Percentiles rank a stretch among this genome's conserved stretches.
phyloP scores from a whole-genome alignment of 148 eudicot genomes.

The Arctostaphylos glauca region DNA sequence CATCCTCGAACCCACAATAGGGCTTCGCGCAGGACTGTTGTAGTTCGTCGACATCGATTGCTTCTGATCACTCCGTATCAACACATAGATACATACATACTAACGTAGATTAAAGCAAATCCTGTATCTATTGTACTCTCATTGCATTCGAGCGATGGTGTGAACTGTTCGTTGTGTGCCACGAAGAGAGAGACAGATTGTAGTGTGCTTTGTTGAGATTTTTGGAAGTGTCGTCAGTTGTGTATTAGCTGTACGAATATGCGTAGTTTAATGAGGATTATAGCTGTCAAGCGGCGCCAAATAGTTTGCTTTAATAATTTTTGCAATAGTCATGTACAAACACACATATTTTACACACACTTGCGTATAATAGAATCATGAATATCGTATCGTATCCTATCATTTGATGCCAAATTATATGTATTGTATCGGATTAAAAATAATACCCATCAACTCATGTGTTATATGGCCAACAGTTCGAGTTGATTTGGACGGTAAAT shows the following conservation, averaged over 20 bases:
- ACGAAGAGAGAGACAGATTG: neutral
- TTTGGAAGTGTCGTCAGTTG: conserved; percentile 19
- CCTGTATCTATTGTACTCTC: neutral
- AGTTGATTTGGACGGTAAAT: too few species aligned
- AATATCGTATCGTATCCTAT: too few species aligned
- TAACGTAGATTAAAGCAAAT: neutral
- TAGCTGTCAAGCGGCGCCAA: conserved; percentile 17
- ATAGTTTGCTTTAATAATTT: neutral
- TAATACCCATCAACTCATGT: too few species aligned
- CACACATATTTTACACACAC: too few species aligned
- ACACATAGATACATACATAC: neutral
- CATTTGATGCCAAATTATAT: too few species aligned
- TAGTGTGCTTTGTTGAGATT: conserved; percentile 1
- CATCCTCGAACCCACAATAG: conserved; percentile 37
- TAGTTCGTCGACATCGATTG: conserved; percentile 43
- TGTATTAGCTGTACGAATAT: conserved; percentile 32
- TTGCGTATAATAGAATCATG: too few species aligned
- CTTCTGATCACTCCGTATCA: neutral
- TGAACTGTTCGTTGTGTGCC: conserved; percentile 5
- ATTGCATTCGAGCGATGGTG: neutral
- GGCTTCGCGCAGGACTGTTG: conserved; percentile 62
- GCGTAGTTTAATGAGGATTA: conserved; percentile 17
- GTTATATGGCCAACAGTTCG: too few species aligned
- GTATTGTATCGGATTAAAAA: too few species aligned
- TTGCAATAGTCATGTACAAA: too few species aligned